Evolutionary conservation across 306 rosid species (phyloP).

Genomic region (Acacia confusa): DNA sequence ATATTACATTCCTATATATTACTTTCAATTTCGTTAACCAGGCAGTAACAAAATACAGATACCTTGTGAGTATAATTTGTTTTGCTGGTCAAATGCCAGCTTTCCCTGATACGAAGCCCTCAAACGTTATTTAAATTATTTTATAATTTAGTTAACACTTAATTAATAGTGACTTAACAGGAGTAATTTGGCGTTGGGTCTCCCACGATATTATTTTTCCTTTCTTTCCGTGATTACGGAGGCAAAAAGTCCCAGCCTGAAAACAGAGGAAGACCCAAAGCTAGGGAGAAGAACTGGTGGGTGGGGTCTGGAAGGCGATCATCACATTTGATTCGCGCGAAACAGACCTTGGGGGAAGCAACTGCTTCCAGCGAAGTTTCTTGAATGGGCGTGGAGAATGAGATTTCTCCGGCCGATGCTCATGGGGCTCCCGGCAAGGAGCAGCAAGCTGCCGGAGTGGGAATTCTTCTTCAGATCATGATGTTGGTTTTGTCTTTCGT

Average conservation of each 20-base stretch:
- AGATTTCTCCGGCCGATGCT: constrained; percentile 72
- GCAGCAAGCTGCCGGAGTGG: constrained; percentile 99
- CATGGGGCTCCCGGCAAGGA: constrained; percentile 74
- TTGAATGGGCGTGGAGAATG: constrained; percentile 59
- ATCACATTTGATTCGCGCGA: neutral
- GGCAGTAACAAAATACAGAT: no score
- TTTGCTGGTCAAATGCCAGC: no score
- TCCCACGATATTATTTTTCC: neutral
- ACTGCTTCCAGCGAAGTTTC: constrained; percentile 11
- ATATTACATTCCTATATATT: no score
- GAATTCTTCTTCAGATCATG: constrained; percentile 99
- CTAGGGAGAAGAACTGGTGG: neutral
- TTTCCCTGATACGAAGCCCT: no score
- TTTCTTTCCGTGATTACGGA: constrained; percentile 5
- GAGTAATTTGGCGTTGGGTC: neutral
- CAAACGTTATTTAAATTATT: no score
- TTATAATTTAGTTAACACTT: no score
- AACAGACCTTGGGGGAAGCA: constrained; percentile 5
- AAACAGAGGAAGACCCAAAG: neutral
- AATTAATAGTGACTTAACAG: no score
- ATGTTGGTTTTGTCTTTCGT: constrained; percentile 96
- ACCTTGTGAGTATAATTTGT: no score
- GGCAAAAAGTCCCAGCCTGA: neutral
- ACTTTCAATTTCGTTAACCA: no score
- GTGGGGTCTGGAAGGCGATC: constrained; percentile 8